A percentile compares a stretch with the other conserved stretches of the same genome.
phyloP scores from a whole-genome alignment of 2,329 filamentous ascomycete species.

The Orbilia oligospora region DNA sequence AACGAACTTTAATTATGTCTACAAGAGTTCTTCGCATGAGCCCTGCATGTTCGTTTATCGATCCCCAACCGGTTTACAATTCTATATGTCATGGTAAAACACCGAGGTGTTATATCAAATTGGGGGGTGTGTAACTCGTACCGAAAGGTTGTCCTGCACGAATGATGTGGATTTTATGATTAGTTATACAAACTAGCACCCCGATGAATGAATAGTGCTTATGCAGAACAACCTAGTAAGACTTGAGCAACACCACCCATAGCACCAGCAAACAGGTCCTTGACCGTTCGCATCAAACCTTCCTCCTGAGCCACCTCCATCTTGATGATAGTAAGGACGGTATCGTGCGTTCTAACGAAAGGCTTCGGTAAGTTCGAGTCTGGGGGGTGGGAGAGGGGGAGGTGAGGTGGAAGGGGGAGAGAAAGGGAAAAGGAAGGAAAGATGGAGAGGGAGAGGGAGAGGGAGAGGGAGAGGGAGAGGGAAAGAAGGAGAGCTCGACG shows the following conservation, averaged over 20 bases:
- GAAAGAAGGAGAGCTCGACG: background rate
- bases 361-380: background rate
- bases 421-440: background rate
- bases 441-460: background rate
- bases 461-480: background rate
- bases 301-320: conserved; percentile 64
- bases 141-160: conserved; percentile 75
- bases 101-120: conserved; percentile 21
- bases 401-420: no score
- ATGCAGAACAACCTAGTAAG: conserved; percentile 77
- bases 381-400: background rate
- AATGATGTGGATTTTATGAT: conserved; percentile 35
- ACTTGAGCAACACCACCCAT: conserved; percentile 95
- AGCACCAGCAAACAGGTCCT: conserved; percentile 92
- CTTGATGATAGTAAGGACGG: background rate
- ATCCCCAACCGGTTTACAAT: conserved; percentile 35
- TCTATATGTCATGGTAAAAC: conserved; percentile 19
- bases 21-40: conserved; percentile 64
- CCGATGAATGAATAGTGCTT: conserved; percentile 31
- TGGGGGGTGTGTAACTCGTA: conserved; percentile 47
- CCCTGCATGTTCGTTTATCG: conserved; percentile 61
- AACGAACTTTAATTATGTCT: conserved; percentile 96
- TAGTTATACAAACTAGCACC: conserved; percentile 51
- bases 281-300: conserved; percentile 75
- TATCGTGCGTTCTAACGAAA: conserved; percentile 12